Base-by-base conservation (phyloP, 768 basidiomycete genomes). In the Jaapia argillacea region DNA sequence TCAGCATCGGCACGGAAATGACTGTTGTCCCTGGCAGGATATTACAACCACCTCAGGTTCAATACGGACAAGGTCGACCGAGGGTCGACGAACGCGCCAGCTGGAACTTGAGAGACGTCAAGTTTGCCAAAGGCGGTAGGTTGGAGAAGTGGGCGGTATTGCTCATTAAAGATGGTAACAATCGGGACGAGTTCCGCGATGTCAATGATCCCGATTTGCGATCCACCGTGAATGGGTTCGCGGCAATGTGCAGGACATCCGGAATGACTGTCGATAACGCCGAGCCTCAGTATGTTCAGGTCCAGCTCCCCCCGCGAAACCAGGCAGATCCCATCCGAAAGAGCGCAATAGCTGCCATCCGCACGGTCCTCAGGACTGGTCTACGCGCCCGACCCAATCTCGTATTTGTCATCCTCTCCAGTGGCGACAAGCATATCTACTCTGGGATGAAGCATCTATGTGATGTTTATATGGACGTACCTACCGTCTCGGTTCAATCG, bases 401-500 rank as follows among this genome's bases (percentile, higher is more conserved):
- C 37, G 42, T 77, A 24, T 50, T 75, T 42, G 69, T 77, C 42
- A 62, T 75, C 48, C 57, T 75, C 14, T 63, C 73, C 21, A 70
- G 54, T 47, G 52, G 61, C 14, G 74, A 75, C 54, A 68, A 69
- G 44, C 63, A 67, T 24, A 46, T 75, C 43, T 75, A 77, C 47
- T 65, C 70, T 16, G 71, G 73, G 0, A 51, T 75, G 49, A 76
- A 77, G 55, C 66, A 70, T 24, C 62, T 74, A 28, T 72, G 70
- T 50, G 75, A 77, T 39, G 64, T 71, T 41, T 67, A 52, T 44
- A 56, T 77, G 24, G 72, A 69, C 39, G 66, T 67, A 4, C 52
- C 76, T 6, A 85, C 81, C 12, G 77, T 88, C 4, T 90, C 86
- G 49, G 82, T 83, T 10, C 85, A 86, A 45, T 65, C 77, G 1